Percentiles rank a stretch among this genome's conserved stretches.
Conservation (phyloP, 805 yeast species). For the Kodamaea kakaduensis region DNA sequence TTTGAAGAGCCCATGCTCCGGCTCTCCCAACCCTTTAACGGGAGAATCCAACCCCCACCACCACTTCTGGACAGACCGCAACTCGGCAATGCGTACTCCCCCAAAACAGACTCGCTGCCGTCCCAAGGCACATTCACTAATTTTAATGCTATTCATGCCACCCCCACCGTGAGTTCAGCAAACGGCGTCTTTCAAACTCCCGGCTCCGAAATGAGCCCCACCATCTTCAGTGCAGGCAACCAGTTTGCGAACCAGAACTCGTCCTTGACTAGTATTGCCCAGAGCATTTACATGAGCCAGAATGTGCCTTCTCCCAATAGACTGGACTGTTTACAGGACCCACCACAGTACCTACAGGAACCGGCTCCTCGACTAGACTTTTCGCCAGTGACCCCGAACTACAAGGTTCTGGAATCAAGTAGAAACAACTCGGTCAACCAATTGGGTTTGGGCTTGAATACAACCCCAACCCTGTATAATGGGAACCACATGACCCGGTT, state of each 20-base stretch:
- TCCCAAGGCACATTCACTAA: conserved; percentile 7
- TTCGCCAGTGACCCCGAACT: conserved; percentile 8
- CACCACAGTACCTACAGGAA: conserved; percentile 1
- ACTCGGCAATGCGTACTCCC: conserved; percentile 4
- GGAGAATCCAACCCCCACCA: conserved; percentile 1
- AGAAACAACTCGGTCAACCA: conserved; percentile 5
- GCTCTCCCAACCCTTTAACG: neutral
- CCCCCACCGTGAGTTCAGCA: conserved; percentile 6
- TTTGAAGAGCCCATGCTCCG: neutral
- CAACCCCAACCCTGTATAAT: conserved; percentile 5
- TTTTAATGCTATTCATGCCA: conserved; percentile 6
- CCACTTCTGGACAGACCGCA: neutral
- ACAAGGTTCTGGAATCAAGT: conserved; percentile 2
- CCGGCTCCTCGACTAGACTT: conserved; percentile 1
- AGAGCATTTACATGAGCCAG: conserved; percentile 1
- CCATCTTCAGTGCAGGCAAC: conserved; percentile 1
- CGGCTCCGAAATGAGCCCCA: conserved; percentile 9
- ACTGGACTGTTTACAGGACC: too few species aligned
- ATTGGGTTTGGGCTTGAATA: conserved; percentile 4
- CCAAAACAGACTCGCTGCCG: conserved; percentile 7
- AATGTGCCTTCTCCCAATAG: neutral
- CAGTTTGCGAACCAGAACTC: conserved; percentile 3
- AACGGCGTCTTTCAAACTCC: conserved; percentile 9
- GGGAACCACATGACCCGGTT: neutral
- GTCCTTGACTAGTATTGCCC: conserved; percentile 1